Conservation (phyloP, 495 filamentous ascomycete species). For the Lophium mytilinum region DNA sequence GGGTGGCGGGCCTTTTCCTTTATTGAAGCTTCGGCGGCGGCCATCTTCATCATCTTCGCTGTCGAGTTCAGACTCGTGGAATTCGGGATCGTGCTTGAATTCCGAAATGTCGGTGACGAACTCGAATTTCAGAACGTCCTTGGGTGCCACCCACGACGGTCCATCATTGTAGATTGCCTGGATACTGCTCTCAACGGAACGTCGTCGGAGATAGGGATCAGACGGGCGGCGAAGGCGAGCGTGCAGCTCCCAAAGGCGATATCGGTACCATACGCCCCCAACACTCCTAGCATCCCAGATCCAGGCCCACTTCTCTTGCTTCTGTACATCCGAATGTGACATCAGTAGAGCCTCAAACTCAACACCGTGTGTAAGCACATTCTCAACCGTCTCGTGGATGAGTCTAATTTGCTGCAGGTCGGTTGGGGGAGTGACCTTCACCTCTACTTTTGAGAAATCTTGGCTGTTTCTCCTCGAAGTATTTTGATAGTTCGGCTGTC, state of each 20-base stretch:
- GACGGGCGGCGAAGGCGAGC: constrained; percentile 1
- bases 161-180: constrained; percentile 57
- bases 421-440: constrained; percentile 65
- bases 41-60: constrained; percentile 71
- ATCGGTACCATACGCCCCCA: constrained; percentile 83
- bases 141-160: constrained; percentile 63
- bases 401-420: constrained; percentile 73
- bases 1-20: constrained; percentile 41
- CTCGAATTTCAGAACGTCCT: constrained; percentile 59
- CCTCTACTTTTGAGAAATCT: constrained; percentile 45
- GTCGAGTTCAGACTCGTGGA: constrained; percentile 62
- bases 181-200: constrained; percentile 7
- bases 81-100: constrained; percentile 74
- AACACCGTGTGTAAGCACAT: constrained; percentile 65
- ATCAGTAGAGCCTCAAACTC: constrained; percentile 93
- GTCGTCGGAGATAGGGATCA: too few species aligned
- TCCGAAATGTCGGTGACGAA: constrained; percentile 65
- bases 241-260: constrained; percentile 70
- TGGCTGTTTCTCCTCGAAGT: constrained; percentile 31
- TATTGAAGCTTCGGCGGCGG: constrained; percentile 49
- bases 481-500: constrained; percentile 67
- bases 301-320: constrained; percentile 87
- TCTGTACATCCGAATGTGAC: constrained; percentile 69
- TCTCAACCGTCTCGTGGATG: constrained; percentile 84
- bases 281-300: constrained; percentile 67